These are phyloP conservation scores for Penicillium sp. DNA, from an alignment of 2,329 filamentous ascomycete species.

Conservation along the genomic window DNA sequence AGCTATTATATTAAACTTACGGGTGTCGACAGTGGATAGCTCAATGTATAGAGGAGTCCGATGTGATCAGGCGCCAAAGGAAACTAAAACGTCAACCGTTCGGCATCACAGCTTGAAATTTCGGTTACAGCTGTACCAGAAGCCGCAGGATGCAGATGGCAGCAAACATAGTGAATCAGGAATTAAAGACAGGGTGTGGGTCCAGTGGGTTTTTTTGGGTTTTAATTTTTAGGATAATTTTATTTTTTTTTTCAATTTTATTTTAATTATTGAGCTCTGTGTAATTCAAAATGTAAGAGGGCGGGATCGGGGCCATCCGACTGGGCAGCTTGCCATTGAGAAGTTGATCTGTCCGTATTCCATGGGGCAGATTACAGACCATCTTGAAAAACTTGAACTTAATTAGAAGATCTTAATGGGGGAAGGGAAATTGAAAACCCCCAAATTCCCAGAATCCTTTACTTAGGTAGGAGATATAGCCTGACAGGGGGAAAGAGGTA, in stretches of 20 bases:
- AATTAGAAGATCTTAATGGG: too few relatives aligned
- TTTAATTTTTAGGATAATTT: slow-evolving; percentile 9
- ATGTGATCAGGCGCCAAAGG: slow-evolving; percentile 33
- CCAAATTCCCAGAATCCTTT: too few relatives aligned
- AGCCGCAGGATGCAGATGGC: slow-evolving; percentile 32
- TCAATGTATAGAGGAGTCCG: slow-evolving; percentile 28
- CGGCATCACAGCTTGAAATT: slow-evolving; percentile 28
- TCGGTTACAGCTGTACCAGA: slow-evolving; percentile 39
- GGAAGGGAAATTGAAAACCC: too few relatives aligned
- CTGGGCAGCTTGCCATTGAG: slow-evolving; percentile 19
- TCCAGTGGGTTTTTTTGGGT: slow-evolving; percentile 3
- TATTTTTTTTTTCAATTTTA: slow-evolving; percentile 7
- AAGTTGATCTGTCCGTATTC: slow-evolving; percentile 11
- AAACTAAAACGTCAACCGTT: slow-evolving; percentile 32
- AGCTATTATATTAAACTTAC: slow-evolving; percentile 24
- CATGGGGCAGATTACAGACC: neutral
- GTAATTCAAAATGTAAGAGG: slow-evolving; percentile 6
- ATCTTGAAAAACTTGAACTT: neutral
- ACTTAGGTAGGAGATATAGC: neutral
- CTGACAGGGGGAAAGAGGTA: neutral
- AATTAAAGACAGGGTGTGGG: slow-evolving; percentile 30
- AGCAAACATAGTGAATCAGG: slow-evolving; percentile 35
- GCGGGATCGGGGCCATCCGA: slow-evolving; percentile 27
- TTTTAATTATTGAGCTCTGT: slow-evolving; percentile 7
- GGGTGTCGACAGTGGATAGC: slow-evolving; percentile 32